Evolutionary conservation across 2,329 filamentous ascomycete species (phyloP), one percentile per base, ranked within the genome.

Genomic region (Colletotrichum lini): DNA sequence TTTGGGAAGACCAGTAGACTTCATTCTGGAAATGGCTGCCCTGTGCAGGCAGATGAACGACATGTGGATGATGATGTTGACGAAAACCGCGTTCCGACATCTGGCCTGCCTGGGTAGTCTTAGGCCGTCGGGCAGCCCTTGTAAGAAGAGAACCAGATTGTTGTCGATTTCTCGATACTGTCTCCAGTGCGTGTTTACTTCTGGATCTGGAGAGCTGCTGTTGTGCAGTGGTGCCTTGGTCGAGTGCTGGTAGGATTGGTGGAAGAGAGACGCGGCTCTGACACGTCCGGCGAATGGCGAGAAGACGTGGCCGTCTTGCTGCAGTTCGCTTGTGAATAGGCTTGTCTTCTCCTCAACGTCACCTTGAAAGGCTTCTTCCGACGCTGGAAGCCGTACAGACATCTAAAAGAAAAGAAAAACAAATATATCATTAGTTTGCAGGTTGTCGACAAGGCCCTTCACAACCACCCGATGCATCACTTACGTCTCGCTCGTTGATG

Each of bases 1-100:
- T 6, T 50, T 30, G 0, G 53, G 38, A 3, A 45, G 10, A 1
- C 21, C 84, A 75, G 91, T 85, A 78, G 89, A 90, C 74, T 92
- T 89, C 0, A 90, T 89, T 76, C 92, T 92, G 83, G 89, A 91
- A 18, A 93, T 91, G 2, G 91, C 91, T 6, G 91, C 90, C 79
- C 93, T 90, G 75, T 93, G 91, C 5, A 93, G 82, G 77, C 90
- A 92, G 53, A 93, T 93, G 0, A 89, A 88, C 9, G 90, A 90
- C 5, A 91, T 91, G 73, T 93, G 90, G 16, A 93, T 88, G 75
- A 87, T 88, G 87, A 93, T 91, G 74, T 93, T 92, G 45, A 65
- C 54, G 74, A 89, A 82, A 76, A 93, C 85, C 21, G 89, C 86
- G 70, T 92, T 92, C 0, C 89, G 83, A 76, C 92, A 85, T 52